Percentiles rank a stretch among this genome's conserved stretches.
Evolutionary conservation across 2,329 filamentous ascomycete genomes (phyloP).

Genomic region (Aspergillus sergii): DNA sequence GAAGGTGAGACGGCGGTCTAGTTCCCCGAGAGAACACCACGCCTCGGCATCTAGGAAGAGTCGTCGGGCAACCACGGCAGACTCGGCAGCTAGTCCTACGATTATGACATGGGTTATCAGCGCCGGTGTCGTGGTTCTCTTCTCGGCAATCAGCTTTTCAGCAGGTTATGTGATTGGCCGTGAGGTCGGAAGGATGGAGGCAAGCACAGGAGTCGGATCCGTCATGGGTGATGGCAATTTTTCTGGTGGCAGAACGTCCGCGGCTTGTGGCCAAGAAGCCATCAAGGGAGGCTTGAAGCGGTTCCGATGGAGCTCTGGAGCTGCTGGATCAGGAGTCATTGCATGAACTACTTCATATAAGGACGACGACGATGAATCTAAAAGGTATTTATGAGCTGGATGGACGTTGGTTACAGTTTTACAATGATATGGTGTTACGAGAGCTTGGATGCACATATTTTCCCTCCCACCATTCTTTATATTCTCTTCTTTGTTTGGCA

Average conservation of each 20-base stretch:
- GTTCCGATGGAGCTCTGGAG: constrained; percentile 46
- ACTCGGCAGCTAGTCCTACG: constrained; percentile 56
- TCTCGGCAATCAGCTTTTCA: constrained; percentile 66
- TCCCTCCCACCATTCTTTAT: neutral
- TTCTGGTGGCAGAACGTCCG: constrained; percentile 35
- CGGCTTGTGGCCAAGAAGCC: constrained; percentile 48
- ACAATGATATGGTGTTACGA: constrained; percentile 1
- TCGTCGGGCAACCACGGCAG: constrained; percentile 33
- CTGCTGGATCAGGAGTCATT: constrained; percentile 40
- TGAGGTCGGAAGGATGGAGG: constrained; percentile 60
- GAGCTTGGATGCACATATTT: neutral
- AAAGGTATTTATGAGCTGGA: neutral
- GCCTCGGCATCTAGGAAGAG: constrained; percentile 37
- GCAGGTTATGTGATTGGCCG: constrained; percentile 65
- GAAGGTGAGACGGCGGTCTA: constrained; percentile 36
- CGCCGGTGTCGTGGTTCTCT: constrained; percentile 65
- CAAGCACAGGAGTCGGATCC: constrained; percentile 30
- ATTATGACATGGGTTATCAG: constrained; percentile 68
- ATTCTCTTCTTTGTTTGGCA: neutral
- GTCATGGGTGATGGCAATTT: constrained; percentile 30
- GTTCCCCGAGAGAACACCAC: constrained; percentile 43
- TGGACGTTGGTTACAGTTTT: neutral
- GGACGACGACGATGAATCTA: neutral
- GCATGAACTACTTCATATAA: constrained; percentile 25
- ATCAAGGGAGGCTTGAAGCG: constrained; percentile 47